Percentiles rank a stretch among this genome's conserved stretches.
phyloP scores from a whole-genome alignment of 345 rosid species.

The Physaria fendleri region DNA sequence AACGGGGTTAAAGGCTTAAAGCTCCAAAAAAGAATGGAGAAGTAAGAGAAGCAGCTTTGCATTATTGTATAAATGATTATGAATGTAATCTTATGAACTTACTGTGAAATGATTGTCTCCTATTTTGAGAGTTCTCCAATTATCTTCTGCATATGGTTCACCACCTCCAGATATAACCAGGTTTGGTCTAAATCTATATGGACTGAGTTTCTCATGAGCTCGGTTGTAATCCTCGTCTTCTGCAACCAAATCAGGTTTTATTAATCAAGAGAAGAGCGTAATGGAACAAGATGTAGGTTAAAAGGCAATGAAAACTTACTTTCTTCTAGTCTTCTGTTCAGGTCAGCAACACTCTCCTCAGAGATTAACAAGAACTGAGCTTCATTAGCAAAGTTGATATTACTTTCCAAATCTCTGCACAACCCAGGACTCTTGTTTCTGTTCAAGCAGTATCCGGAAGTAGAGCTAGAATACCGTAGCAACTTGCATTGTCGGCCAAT shows the following conservation, averaged over 20 bases:
- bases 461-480: conserved; percentile 38
- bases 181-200: conserved; percentile 83
- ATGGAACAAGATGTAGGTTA: conserved; percentile 5
- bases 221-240: conserved; percentile 29
- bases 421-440: conserved; percentile 31
- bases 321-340: conserved; percentile 48
- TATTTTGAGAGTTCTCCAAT: conserved; percentile 62
- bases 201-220: conserved; percentile 32
- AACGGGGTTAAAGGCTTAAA: background rate
- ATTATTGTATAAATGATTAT: conserved; percentile 11
- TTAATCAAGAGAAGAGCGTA: too few species aligned
- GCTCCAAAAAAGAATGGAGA: background rate
- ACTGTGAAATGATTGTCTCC: conserved; percentile 55
- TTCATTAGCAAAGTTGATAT: conserved; percentile 75
- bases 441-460: conserved; percentile 33
- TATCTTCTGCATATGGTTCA: conserved; percentile 78
- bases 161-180: conserved; percentile 72
- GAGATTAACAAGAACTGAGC: conserved; percentile 83
- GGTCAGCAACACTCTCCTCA: conserved; percentile 78
- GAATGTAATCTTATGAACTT: conserved; percentile 21
- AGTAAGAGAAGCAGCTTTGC: background rate
- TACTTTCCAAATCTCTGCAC: conserved; percentile 62
- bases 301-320: conserved; percentile 36
- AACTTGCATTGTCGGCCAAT: conserved; percentile 66
- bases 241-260: conserved; percentile 23